A percentile compares a stretch with the other conserved stretches of the same genome.
Conservation (phyloP, 2,329 filamentous ascomycete species). For the Colletotrichum agaves region DNA sequence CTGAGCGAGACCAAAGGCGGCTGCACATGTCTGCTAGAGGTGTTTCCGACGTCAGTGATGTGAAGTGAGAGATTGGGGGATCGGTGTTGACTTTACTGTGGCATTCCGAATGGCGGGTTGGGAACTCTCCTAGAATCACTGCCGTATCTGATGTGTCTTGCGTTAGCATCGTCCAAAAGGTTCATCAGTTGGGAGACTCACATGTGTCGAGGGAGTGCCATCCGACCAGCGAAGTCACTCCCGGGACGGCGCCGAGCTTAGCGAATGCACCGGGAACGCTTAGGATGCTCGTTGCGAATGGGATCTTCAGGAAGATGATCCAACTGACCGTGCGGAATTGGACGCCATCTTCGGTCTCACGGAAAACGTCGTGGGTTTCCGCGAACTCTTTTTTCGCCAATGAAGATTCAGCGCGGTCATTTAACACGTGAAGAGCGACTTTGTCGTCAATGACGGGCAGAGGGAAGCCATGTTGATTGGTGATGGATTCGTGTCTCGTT, state of each 20-base stretch:
- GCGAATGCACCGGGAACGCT: conserved; percentile 37
- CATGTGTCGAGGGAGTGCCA: conserved; percentile 46
- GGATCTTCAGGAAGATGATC: conserved; percentile 53
- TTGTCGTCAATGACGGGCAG: background rate
- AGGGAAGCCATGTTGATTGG: background rate
- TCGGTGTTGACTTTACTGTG: background rate
- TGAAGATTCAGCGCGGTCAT: background rate
- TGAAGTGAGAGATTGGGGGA: background rate
- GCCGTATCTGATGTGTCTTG: background rate
- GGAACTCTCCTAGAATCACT: background rate
- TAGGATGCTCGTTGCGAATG: conserved; percentile 44
- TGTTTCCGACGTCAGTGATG: background rate
- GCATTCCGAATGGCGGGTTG: background rate
- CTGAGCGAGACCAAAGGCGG: conserved; percentile 61
- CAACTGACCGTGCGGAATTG: conserved; percentile 49
- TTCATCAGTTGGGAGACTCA: background rate
- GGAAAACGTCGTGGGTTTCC: conserved; percentile 41
- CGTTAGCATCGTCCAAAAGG: fast-evolving
- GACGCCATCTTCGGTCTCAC: conserved; percentile 42
- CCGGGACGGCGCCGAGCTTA: conserved; percentile 41
- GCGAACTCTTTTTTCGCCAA: background rate
- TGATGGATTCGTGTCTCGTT: background rate
- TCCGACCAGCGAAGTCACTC: conserved; percentile 52
- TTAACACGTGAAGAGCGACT: background rate
- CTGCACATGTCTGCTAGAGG: conserved; percentile 37